Conservation (phyloP, 169 alveolate species). For the Plasmodium fragile region DNA sequence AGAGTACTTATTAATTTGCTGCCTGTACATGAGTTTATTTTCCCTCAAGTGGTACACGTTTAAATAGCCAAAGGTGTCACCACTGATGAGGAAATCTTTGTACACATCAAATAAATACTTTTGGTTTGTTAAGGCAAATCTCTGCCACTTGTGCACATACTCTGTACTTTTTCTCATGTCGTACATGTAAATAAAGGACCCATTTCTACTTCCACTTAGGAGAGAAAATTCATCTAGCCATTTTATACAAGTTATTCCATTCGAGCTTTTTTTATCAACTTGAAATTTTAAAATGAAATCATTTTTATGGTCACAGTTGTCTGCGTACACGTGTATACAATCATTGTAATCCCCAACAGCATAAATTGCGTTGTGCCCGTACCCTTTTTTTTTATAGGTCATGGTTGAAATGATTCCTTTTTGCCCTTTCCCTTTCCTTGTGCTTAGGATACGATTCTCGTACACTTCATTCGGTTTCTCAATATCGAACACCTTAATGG, state of each 20-base stretch:
- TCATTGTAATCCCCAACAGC: conserved; percentile 70
- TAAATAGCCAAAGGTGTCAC: conserved; percentile 66
- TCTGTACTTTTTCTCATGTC: conserved; percentile 50
- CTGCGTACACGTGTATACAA: conserved; percentile 54
- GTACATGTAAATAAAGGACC: conserved; percentile 12
- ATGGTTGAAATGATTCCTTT: conserved; percentile 65
- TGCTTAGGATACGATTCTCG: conserved; percentile 62
- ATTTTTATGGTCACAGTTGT: conserved; percentile 63
- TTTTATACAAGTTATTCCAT: conserved; percentile 58
- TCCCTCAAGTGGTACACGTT: conserved; percentile 11
- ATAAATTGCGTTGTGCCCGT: conserved; percentile 33
- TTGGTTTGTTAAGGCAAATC: conserved; percentile 67
- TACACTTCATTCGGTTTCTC: conserved; percentile 29
- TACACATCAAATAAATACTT: conserved; percentile 52
- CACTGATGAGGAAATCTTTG: conserved; percentile 31
- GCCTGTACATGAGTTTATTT: conserved; percentile 20
- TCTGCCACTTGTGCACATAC: conserved; percentile 38
- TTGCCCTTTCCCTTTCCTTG: conserved; percentile 71
- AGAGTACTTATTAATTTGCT: conserved; percentile 45
- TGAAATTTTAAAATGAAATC: conserved; percentile 51
- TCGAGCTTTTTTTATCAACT: conserved; percentile 6
- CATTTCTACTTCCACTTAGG: conserved; percentile 69
- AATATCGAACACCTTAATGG: conserved; percentile 53
- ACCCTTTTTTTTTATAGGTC: conserved; percentile 59
- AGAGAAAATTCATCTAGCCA: conserved; percentile 48